Percentiles rank a stretch among this genome's conserved stretches.
Evolutionary conservation across 106 monocot genomes (phyloP).

Genomic region (Triglochin maritima): DNA sequence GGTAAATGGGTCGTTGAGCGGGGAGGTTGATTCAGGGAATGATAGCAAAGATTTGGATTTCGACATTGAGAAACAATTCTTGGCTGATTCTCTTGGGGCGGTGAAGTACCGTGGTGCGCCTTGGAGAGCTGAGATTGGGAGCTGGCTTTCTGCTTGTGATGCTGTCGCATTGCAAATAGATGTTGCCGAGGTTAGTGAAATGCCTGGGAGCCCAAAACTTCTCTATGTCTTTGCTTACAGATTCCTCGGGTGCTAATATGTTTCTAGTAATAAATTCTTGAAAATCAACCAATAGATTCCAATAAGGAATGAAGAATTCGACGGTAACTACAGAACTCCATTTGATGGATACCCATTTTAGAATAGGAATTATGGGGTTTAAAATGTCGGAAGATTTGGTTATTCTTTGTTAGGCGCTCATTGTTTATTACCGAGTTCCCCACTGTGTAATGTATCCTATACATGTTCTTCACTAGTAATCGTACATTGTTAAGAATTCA

Average conservation of each 20-base stretch:
- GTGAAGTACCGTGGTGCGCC: constrained; percentile 55
- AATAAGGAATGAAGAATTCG: too few relatives aligned
- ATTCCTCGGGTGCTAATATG: not conserved
- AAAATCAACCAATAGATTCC: too few relatives aligned
- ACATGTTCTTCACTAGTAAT: not conserved
- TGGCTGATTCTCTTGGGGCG: constrained; percentile 31
- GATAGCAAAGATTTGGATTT: not conserved
- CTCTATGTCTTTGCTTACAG: not conserved
- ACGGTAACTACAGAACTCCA: too few relatives aligned
- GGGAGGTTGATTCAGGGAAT: not conserved
- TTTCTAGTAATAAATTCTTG: not conserved
- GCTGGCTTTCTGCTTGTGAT: constrained; percentile 64
- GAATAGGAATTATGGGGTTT: too few relatives aligned
- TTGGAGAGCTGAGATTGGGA: constrained; percentile 75
- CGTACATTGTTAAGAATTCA: too few relatives aligned
- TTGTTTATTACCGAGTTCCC: too few relatives aligned
- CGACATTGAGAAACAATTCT: constrained; percentile 24
- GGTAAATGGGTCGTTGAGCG: constrained; percentile 9
- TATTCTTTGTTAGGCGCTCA: too few relatives aligned
- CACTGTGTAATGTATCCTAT: not conserved
- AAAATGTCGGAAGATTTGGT: too few relatives aligned
- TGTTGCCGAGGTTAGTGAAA: constrained; percentile 41
- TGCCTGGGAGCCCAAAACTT: not conserved
- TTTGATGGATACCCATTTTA: too few relatives aligned
- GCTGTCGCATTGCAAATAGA: constrained; percentile 22